phyloP scores from a whole-genome alignment of 768 basidiomycete genomes.

The Hygrophorus russula region DNA sequence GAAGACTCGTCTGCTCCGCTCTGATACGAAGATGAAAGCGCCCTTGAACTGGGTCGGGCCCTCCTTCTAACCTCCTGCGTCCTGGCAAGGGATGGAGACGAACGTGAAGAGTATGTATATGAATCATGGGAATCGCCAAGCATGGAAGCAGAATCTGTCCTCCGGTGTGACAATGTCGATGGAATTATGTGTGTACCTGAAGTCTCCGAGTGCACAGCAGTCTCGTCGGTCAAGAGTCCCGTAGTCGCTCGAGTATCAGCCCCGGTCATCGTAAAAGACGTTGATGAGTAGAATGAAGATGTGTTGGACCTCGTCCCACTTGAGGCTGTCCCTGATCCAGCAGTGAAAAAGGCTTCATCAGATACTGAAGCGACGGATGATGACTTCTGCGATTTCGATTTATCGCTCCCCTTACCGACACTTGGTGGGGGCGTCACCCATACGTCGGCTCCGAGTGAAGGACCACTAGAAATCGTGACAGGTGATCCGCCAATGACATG shows the following conservation, averaged over 20 bases:
- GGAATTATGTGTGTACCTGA: constrained; percentile 33
- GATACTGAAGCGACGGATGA: constrained; percentile 17
- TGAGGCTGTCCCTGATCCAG: constrained; percentile 20
- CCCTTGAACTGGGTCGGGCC: constrained; percentile 26
- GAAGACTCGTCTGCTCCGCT: constrained; percentile 30
- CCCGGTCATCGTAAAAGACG: constrained; percentile 16
- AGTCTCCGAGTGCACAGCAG: constrained; percentile 21
- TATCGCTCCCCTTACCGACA: constrained; percentile 20
- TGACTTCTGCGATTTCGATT: constrained; percentile 10
- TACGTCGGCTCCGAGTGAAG: constrained; percentile 31
- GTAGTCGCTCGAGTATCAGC: constrained; percentile 17
- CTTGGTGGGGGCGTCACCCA: constrained; percentile 34
- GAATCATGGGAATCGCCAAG: constrained; percentile 42
- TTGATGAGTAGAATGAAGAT: constrained; percentile 27
- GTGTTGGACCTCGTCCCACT: constrained; percentile 17
- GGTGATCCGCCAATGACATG: constrained; percentile 39
- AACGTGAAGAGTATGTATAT: constrained; percentile 29
- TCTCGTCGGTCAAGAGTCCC: constrained; percentile 18
- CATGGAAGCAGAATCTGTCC: constrained; percentile 43
- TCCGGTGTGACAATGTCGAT: constrained; percentile 40
- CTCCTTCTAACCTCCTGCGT: constrained; percentile 47
- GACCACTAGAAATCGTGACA: constrained; percentile 63
- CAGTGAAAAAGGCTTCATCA: constrained; percentile 31
- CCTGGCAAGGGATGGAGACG: constrained; percentile 44
- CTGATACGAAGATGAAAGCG: constrained; percentile 28